Evolutionary conservation across 495 filamentous ascomycete genomes (phyloP).

Genomic region (Clavariopsis aquatica): DNA sequence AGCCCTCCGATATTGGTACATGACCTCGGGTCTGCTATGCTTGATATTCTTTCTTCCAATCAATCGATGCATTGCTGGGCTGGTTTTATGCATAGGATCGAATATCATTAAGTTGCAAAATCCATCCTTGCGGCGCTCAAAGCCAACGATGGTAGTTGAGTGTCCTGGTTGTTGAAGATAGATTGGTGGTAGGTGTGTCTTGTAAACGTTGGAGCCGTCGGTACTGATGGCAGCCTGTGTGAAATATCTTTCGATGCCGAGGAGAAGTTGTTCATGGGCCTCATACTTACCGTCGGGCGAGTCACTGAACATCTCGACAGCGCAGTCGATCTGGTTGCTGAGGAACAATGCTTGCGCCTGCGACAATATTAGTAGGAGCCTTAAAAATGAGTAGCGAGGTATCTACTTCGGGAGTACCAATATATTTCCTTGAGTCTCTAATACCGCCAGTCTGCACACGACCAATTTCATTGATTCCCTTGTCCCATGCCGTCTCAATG

Average conservation of each 20-base stretch:
- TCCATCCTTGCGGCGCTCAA: conserved; percentile 70
- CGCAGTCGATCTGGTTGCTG: conserved; percentile 62
- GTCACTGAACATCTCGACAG: conserved; percentile 53
- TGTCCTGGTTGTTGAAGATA: conserved; percentile 93
- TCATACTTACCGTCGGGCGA: conserved; percentile 41
- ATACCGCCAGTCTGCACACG: conserved; percentile 85
- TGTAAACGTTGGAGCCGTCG: conserved; percentile 55
- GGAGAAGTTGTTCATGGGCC: conserved; percentile 61
- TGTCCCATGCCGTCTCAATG: conserved; percentile 90
- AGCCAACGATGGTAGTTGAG: conserved; percentile 87
- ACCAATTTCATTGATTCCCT: conserved; percentile 73
- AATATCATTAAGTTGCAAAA: conserved; percentile 76
- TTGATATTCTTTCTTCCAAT: conserved; percentile 46
- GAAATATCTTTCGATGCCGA: conserved; percentile 76
- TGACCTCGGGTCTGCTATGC: conserved; percentile 28
- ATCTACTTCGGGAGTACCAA: conserved; percentile 86
- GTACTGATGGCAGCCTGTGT: conserved; percentile 44
- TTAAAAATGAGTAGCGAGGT: conserved; percentile 6
- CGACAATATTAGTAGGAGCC: conserved; percentile 40
- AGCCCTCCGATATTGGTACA: conserved; percentile 35
- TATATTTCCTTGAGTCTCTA: conserved; percentile 86
- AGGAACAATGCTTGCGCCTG: conserved; percentile 81
- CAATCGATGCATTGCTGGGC: conserved; percentile 60
- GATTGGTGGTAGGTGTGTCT: conserved; percentile 74
- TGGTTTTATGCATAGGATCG: conserved; percentile 81